phyloP scores from a whole-genome alignment of 176 grass and related monocot species.

The Avena atlantica region DNA sequence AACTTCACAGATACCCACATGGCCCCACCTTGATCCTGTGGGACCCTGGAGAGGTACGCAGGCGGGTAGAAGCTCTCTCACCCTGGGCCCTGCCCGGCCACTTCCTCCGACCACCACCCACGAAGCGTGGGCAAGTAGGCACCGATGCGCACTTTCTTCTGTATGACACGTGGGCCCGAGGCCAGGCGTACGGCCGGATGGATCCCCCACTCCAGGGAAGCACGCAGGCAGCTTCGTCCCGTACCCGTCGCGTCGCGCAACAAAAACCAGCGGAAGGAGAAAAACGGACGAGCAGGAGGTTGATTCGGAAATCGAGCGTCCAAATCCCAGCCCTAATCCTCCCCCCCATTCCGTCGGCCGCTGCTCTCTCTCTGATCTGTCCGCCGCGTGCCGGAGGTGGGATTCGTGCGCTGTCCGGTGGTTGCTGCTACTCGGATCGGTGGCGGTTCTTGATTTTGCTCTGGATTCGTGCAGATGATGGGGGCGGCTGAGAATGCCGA shows the following conservation, averaged over 20 bases:
- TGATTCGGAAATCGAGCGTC: not conserved
- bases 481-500: constrained; percentile 62
- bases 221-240: constrained; percentile 22
- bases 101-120: not conserved
- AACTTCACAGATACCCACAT: not conserved
- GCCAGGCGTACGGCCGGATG: constrained; percentile 16
- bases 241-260: constrained; percentile 22
- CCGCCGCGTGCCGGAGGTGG: constrained; percentile 18
- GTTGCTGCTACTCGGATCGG: not conserved
- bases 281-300: constrained; percentile 11
- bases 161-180: not conserved
- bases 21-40: constrained; percentile 7
- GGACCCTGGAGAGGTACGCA: not conserved
- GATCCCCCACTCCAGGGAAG: constrained; percentile 15
- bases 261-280: not conserved
- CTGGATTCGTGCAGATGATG: constrained; percentile 63
- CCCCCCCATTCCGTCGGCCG: not conserved
- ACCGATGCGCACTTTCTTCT: not conserved
- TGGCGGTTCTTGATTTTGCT: constrained; percentile 3
- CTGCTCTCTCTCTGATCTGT: not conserved
- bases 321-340: not conserved
- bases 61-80: not conserved
- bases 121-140: not conserved
- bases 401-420: not conserved
- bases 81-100: not conserved